Evolutionary conservation across 345 rosid genomes (phyloP), one percentile per base, ranked within the genome.

Genomic region (Anacardium occidentale): DNA sequence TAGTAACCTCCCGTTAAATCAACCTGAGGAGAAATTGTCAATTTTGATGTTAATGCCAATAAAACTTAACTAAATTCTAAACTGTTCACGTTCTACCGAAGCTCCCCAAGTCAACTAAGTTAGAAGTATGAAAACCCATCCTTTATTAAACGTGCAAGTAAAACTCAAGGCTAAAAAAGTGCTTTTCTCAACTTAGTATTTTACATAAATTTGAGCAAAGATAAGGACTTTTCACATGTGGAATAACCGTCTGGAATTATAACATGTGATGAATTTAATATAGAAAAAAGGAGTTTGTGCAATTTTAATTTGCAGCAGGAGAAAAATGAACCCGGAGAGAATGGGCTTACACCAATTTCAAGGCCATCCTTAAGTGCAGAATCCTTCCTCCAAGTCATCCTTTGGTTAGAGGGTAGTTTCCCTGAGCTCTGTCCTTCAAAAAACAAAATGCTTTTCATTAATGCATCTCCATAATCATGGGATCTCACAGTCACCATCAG

Each of bases 1-100:
- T 92, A 90, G 80, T 92, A 94, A 45, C 99, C 99, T 20, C 99
- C 99, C 0, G 79, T 88, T 71, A 92, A 87, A 76, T 94, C 87
- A 72, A 91, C 90, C 89, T 91, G 79, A 51, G 22, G 48, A 34
- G 1, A 57, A 42, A 37, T 37, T 37, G 42, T 37, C 0, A 37
- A 37, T 0, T 37, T 37, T 37, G 7, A 37, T 7, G 42, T 37
- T 6, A 37, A 37, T 37, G 42, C 42, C 42, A 37, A 37, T 37
- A 7, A 5, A 37, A 37, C 42, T 29, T 29, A 29, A 29, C n/a
- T n/a, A n/a, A n/a, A n/a, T n/a, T n/a, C n/a, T n/a, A n/a, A n/a
- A n/a, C n/a, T n/a, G n/a, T n/a, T n/a, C n/a, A n/a, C n/a, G n/a
- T n/a, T n/a, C n/a, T n/a, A n/a, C n/a, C n/a, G n/a, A n/a, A n/a